Percentiles rank a stretch among this genome's conserved stretches.
These are phyloP conservation scores for Letharia lupina DNA, from an alignment of 495 filamentous ascomycete species.

Conservation along the genomic window DNA sequence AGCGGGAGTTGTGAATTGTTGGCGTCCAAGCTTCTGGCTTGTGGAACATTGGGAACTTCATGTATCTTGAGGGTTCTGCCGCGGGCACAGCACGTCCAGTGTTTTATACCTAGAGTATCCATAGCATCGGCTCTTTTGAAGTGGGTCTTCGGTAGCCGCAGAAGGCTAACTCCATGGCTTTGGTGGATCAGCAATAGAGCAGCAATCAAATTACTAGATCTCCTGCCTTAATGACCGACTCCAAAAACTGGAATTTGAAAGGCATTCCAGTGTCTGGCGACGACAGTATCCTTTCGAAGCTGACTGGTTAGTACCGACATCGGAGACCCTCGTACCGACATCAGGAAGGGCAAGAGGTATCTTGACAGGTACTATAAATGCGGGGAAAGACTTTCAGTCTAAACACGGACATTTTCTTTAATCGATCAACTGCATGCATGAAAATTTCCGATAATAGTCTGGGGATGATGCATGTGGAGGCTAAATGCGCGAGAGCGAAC, in stretches of 20 bases:
- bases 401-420: too few species aligned
- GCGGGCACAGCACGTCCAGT: not conserved
- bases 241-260: not conserved
- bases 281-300: not conserved
- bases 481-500: not conserved
- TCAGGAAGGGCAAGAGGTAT: not conserved
- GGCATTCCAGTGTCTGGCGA: not conserved
- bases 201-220: not conserved
- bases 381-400: too few species aligned
- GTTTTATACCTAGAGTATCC: not conserved
- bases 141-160: too few species aligned
- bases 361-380: not conserved
- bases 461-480: not conserved
- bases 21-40: not conserved
- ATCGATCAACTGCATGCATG: not conserved
- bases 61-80: not conserved
- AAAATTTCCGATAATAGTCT: not conserved
- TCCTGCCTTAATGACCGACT: not conserved
- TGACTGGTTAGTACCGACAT: not conserved
- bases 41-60: slow-evolving; percentile 1
- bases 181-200: not conserved
- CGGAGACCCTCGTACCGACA: not conserved
- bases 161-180: not conserved
- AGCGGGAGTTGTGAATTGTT: not conserved
- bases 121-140: not conserved